Evolutionary conservation across 345 rosid genomes (phyloP), one percentile per base, ranked within the genome.

Genomic region (Atalantia buxifolia): DNA sequence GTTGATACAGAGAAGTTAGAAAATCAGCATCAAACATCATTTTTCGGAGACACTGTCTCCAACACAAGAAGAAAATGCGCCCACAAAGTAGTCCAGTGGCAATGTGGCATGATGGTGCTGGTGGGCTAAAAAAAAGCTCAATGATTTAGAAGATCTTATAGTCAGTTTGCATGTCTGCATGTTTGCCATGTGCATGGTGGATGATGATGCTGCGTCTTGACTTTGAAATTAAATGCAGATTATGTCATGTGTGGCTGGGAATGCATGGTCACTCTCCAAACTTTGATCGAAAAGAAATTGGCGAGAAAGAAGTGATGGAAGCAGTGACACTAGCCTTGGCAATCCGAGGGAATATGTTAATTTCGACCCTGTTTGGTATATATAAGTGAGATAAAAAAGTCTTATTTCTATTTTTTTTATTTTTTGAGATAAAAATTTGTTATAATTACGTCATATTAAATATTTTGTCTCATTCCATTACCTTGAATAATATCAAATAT

Each of bases 181-280:
- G 50, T 45, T 45, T 45, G 50, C 50, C 85, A 76, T 80, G 86
- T 80, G 85, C 73, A 25, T 38, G 78, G 81, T 12, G 50, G 50
- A 13, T 45, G 50, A 78, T 80, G 83, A 80, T 68, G 79, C 16
- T 33, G 25, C 27, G 36, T 55, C 56, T 75, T 70, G 68, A 76
- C 72, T 69, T 69, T 35, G 9, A 22, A 56, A 33, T 53, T 67
- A 25, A 84, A 63, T 79, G 77, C 24, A 31, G 79, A 77, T 69
- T 53, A 76, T 38, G 60, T 61, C 68, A 78, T 56, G 57, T 13
- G 50, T 13, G 50, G 66, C 59, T 53, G 45, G 62, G 27, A 61
- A 5, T 57, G 19, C 57, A 65, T 74, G 38, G 25, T 8, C 38
- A 75, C 25, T 40, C 40, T 19, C 24, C n/a, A 22, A 28, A 66